phyloP scores from a whole-genome alignment of 768 basidiomycete species.

The Leccinum variicolor region DNA sequence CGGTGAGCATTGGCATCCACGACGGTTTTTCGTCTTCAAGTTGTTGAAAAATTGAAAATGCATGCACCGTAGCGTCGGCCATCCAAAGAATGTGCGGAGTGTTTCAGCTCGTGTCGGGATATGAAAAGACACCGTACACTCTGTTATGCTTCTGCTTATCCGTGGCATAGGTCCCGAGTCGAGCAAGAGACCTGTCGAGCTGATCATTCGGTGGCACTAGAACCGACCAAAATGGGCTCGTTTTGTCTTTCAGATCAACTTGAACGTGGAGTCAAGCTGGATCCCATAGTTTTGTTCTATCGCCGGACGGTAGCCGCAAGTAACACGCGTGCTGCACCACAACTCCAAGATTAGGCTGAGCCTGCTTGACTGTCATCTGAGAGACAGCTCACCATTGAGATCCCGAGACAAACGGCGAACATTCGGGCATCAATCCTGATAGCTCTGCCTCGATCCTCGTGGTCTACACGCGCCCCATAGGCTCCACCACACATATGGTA shows the following conservation, averaged over 20 bases:
- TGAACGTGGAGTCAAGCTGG: not conserved
- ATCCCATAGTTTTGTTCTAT: not conserved
- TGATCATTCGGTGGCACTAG: not conserved
- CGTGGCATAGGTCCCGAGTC: not conserved
- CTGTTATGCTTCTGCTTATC: not conserved
- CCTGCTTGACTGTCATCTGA: not conserved
- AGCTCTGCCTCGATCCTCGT: slow-evolving; percentile 11
- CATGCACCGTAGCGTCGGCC: not conserved
- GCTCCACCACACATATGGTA: slow-evolving; percentile 5
- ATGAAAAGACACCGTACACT: slow-evolving; percentile 10
- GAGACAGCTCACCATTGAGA: not conserved
- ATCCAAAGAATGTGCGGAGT: slow-evolving; percentile 5
- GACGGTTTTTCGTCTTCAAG: not conserved
- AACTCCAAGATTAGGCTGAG: not conserved
- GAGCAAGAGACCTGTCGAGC: not conserved
- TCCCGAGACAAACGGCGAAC: not conserved
- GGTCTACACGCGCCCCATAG: slow-evolving; percentile 9
- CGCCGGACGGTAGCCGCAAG: not conserved
- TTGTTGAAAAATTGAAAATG: not conserved
- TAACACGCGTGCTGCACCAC: not conserved
- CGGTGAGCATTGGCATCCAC: not conserved
- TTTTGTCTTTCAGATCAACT: not conserved
- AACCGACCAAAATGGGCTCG: not conserved
- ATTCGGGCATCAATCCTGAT: not conserved
- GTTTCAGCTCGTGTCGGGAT: slow-evolving; percentile 10